A percentile compares a stretch with the other conserved stretches of the same genome.
phyloP scores from a whole-genome alignment of 164 flowering plant species.

The Tetrastigma voinierianum region DNA sequence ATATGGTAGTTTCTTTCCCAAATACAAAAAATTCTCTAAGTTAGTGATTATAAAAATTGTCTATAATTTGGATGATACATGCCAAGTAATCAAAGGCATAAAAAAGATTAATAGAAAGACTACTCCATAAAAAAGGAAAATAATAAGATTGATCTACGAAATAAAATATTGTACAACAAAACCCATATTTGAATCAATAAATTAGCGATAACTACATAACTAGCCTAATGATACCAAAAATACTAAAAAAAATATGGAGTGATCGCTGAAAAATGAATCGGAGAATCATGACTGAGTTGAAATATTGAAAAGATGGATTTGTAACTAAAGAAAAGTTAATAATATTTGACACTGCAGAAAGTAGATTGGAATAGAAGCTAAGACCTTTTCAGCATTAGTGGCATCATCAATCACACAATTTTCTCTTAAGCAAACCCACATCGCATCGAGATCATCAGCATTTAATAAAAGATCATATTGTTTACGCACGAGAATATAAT shows the following conservation, averaged over 20 bases:
- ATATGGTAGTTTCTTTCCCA: too few relatives aligned
- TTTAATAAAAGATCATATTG: conserved; percentile 95
- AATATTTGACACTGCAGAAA: not conserved
- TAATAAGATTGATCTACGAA: not conserved
- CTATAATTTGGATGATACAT: too few relatives aligned
- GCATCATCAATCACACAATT: conserved; percentile 98
- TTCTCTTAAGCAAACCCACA: conserved; percentile 97
- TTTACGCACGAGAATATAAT: conserved; percentile 53
- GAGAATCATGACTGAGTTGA: too few relatives aligned
- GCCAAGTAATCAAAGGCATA: too few relatives aligned
- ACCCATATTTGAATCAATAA: not conserved
- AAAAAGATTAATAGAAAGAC: too few relatives aligned
- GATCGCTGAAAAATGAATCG: not conserved
- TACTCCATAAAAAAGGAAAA: not conserved
- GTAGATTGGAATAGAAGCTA: not conserved
- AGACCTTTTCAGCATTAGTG: conserved; percentile 96
- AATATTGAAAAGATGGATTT: not conserved
- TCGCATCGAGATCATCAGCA: conserved; percentile 98
- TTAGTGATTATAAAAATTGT: too few relatives aligned
- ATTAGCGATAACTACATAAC: not conserved
- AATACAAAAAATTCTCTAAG: too few relatives aligned
- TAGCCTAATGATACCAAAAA: too few relatives aligned
- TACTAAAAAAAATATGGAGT: not conserved
- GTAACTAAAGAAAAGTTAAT: not conserved
- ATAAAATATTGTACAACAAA: not conserved